A percentile compares a stretch with the other conserved stretches of the same genome.
These are phyloP conservation scores for Primulina huaijiensis DNA, from an alignment of 257 asterid genomes.

Conservation along the genomic window DNA sequence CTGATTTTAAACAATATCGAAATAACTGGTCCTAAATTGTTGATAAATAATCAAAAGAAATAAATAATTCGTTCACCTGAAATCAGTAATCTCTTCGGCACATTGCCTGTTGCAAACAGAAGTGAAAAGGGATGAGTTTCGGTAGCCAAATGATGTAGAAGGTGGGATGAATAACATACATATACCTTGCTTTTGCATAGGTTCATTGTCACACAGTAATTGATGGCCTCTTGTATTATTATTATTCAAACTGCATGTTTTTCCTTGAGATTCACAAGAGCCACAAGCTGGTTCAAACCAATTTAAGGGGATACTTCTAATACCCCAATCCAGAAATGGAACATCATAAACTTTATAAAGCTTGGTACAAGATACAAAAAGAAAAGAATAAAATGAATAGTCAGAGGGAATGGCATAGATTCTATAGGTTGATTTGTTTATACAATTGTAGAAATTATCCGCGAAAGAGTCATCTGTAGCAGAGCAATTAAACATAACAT, in stretches of 20 bases:
- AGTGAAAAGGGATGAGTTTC: too few species aligned
- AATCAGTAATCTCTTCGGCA: too few species aligned
- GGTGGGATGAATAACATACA: background rate
- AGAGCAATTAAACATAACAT: too few species aligned
- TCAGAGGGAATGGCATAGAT: background rate
- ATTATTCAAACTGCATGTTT: constrained; percentile 23
- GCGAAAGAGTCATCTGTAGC: too few species aligned
- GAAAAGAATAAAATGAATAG: background rate
- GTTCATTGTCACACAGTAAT: background rate
- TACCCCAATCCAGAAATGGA: background rate
- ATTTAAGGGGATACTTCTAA: background rate
- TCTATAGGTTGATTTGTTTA: too few species aligned
- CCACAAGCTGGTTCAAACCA: constrained; percentile 39
- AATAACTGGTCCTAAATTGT: too few species aligned
- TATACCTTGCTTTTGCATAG: background rate
- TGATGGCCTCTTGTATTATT: constrained; percentile 3
- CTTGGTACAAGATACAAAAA: constrained; percentile 26
- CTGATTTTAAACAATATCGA: too few species aligned
- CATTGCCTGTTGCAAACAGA: too few species aligned
- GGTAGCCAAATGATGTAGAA: background rate
- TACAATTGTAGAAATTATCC: constrained; percentile 1
- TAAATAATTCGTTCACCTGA: too few species aligned
- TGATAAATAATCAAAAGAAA: too few species aligned
- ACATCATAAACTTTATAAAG: constrained; percentile 23
- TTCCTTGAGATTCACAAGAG: constrained; percentile 28